Evolutionary conservation across 768 basidiomycete genomes (phyloP), one percentile per base, ranked within the genome.

Genomic region (Pleurotus salmoneostramineus): DNA sequence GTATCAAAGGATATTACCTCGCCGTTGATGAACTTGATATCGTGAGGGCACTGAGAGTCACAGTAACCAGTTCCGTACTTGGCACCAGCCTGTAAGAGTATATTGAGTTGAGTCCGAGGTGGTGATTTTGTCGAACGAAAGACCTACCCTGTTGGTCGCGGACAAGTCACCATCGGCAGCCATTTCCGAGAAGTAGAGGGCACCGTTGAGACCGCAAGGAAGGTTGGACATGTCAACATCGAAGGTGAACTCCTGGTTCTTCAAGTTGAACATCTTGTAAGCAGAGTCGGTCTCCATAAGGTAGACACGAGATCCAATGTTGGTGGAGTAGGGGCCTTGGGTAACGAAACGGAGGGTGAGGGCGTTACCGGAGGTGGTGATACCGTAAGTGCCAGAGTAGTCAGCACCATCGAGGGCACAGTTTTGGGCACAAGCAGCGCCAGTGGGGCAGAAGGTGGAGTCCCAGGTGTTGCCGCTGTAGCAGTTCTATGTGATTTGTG

Each of bases 21-120:
- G 61, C 83, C 83, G 67, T 77, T 73, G 65, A 84, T 83, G 72
- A 82, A 83, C 72, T 84, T 83, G 71, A 83, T 69, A 65, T 83
- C 83, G 37, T 74, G 73, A 1, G 82, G 81, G 70, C 82, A 83
- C 66, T 84, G 82, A 50, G 73, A 72, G 60, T 76, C 74, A 61
- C 71, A 73, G 64, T 71, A 71, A 40, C 70, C 73, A 58, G 69
- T 71, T 52, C 67, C 68, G 63, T 74, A 71, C 50, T 69, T 77
- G 65, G 82, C 80, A 63, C 81, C 82, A 55, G 82, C 81, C 75
- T 78, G 5, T 5, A n/a, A 10, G 0, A 7, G 2, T 12, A 27
- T 5, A 6, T 5, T 43, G 27, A 17, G 35, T 21, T 42, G 15
- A 5, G 8, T 40, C 8, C 15, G 21, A 10, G 10, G 1, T 12